Evolutionary conservation across 2,329 filamentous ascomycete species (phyloP).

Genomic region (Aureobasidium lini): DNA sequence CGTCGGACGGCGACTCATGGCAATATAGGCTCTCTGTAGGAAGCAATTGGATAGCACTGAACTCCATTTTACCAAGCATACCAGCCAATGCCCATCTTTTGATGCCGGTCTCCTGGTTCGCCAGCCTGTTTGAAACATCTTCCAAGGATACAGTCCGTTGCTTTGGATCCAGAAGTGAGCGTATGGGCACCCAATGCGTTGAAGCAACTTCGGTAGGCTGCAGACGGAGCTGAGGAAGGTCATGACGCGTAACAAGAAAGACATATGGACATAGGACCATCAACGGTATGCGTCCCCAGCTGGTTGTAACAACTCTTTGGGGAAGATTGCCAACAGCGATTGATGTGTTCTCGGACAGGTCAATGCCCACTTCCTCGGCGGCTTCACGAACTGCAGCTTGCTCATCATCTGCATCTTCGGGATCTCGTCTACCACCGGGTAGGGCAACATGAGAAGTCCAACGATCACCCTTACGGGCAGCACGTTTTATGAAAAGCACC

Average conservation of each 20-base stretch:
- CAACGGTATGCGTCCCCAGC: conserved; percentile 58
- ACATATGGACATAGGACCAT: conserved; percentile 65
- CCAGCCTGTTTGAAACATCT: conserved; percentile 56
- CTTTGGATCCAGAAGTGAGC: conserved; percentile 51
- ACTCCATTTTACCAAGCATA: conserved; percentile 59
- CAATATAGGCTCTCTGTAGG: conserved; percentile 56
- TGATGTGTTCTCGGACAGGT: conserved; percentile 41
- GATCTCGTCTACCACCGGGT: conserved; percentile 60
- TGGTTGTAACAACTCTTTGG: conserved; percentile 58
- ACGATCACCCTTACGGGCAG: conserved; percentile 56
- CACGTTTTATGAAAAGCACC: conserved; percentile 64
- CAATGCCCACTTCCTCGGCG: conserved; percentile 56
- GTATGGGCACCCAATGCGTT: conserved; percentile 61
- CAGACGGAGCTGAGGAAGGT: conserved; percentile 51
- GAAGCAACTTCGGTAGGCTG: conserved; percentile 62
- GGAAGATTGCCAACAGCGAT: conserved; percentile 53
- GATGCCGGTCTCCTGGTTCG: conserved; percentile 48
- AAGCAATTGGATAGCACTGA: conserved; percentile 55
- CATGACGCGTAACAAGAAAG: conserved; percentile 53
- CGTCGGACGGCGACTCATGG: conserved; percentile 30
- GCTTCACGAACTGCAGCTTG: conserved; percentile 58
- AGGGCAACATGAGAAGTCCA: conserved; percentile 65
- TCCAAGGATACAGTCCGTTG: conserved; percentile 57
- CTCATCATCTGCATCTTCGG: conserved; percentile 54
- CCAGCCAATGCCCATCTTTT: conserved; percentile 48